Evolutionary conservation across 2,329 filamentous ascomycete genomes (phyloP).

Genomic region (Colletotrichum sp.): DNA sequence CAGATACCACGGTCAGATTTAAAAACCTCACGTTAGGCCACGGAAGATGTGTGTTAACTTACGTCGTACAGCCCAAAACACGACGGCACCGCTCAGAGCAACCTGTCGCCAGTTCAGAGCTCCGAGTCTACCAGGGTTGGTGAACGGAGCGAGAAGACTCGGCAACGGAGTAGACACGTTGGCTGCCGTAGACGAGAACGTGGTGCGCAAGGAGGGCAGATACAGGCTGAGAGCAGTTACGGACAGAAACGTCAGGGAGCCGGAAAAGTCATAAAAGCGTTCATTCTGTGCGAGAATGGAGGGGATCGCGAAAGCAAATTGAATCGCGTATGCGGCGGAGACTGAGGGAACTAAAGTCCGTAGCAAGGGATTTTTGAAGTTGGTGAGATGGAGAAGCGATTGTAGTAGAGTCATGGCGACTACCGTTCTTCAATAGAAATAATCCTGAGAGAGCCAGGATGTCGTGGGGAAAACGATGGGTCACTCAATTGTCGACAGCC

Average conservation of each 20-base stretch:
- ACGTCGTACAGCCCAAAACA: conserved; percentile 67
- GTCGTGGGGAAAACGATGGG: background rate
- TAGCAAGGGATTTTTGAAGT: conserved; percentile 66
- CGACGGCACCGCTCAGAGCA: conserved; percentile 41
- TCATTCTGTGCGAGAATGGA: conserved; percentile 66
- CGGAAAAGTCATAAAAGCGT: conserved; percentile 72
- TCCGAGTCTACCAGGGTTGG: conserved; percentile 41
- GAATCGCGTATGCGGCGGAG: conserved; percentile 66
- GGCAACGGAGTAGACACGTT: conserved; percentile 47
- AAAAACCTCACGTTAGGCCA: background rate
- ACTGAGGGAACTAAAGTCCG: conserved; percentile 67
- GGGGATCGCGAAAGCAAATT: conserved; percentile 66
- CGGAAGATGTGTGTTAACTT: conserved; percentile 28
- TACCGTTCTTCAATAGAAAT: background rate
- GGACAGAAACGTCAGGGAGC: conserved; percentile 69
- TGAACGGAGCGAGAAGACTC: conserved; percentile 49
- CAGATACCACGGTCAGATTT: background rate
- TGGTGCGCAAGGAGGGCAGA: conserved; percentile 62
- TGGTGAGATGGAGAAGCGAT: conserved; percentile 62
- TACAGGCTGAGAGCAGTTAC: conserved; percentile 67
- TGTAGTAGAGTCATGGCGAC: conserved; percentile 38
- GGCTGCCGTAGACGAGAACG: conserved; percentile 42
- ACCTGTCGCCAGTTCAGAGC: conserved; percentile 66
- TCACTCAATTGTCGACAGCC: background rate
- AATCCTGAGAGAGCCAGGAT: background rate